Percentiles rank a stretch among this genome's conserved stretches.
Evolutionary conservation across 2,329 filamentous ascomycete species (phyloP).

Genomic region (Colletotrichum sp.): DNA sequence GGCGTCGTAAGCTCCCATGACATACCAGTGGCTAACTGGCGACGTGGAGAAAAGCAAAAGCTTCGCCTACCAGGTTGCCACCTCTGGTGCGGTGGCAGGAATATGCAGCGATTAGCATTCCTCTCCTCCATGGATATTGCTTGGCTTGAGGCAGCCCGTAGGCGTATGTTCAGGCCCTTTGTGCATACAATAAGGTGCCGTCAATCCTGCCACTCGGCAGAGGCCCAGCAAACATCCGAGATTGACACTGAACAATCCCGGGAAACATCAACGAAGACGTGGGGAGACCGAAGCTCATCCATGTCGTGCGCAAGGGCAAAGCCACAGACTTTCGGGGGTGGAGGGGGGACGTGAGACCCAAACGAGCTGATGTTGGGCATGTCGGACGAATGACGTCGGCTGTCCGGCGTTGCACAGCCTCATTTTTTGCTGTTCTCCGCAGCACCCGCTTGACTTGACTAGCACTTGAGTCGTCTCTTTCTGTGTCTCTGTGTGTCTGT

Average conservation of each 20-base stretch:
- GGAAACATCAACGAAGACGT: not conserved
- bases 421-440: not conserved
- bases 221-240: constrained; percentile 1
- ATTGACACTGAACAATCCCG: not conserved
- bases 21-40: not conserved
- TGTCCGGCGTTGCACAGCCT: constrained; percentile 15
- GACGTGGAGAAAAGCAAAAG: constrained; percentile 10
- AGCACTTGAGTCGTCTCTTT: not conserved
- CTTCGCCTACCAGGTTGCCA: constrained; percentile 9
- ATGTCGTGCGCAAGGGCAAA: not conserved
- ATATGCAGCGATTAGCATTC: not conserved
- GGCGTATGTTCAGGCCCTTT: not conserved
- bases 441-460: not conserved
- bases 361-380: not conserved
- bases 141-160: constrained; percentile 2
- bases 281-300: not conserved
- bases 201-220: constrained; percentile 6
- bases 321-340: not conserved
- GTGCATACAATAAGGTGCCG: not conserved
- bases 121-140: not conserved
- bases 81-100: not conserved
- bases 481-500: not conserved
- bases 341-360: not conserved
- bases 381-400: constrained; percentile 22
- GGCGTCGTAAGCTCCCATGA: constrained; percentile 19